These are phyloP conservation scores for Dactylellina cionopaga DNA, from an alignment of 2,329 filamentous ascomycete genomes.

Conservation along the genomic window DNA sequence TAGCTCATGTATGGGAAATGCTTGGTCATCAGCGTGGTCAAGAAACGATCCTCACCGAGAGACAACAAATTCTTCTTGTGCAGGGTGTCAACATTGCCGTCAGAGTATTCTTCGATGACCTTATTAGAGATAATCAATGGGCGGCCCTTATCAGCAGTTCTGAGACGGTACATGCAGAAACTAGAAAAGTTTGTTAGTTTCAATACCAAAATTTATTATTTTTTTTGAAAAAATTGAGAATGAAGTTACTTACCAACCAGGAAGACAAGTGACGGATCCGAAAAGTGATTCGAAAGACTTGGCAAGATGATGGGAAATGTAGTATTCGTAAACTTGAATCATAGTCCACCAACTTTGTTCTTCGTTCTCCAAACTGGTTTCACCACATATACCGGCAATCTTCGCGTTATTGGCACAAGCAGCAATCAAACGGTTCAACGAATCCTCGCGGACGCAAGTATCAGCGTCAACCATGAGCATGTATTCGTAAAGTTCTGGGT, in stretches of 20 bases:
- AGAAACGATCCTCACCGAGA: slow-evolving; percentile 94
- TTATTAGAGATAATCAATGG: slow-evolving; percentile 92
- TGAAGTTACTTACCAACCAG: slow-evolving; percentile 85
- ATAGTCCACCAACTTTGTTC: slow-evolving; percentile 98
- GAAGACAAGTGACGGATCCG: slow-evolving; percentile 97
- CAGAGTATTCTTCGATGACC: slow-evolving; percentile 86
- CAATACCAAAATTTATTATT: no score
- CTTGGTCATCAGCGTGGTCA: slow-evolving; percentile 98
- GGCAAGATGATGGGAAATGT: slow-evolving; percentile 94
- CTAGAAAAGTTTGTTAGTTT: slow-evolving; percentile 66
- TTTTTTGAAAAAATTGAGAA: slow-evolving; percentile 1
- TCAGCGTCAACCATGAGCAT: slow-evolving; percentile 97
- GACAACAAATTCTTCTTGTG: slow-evolving; percentile 94
- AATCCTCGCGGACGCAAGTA: slow-evolving; percentile 91
- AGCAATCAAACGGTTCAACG: slow-evolving; percentile 89
- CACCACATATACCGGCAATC: slow-evolving; percentile 96
- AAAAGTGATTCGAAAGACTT: slow-evolving; percentile 99
- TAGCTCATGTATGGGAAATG: slow-evolving; percentile 95
- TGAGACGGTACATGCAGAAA: slow-evolving; percentile 98
- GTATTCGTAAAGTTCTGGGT: slow-evolving; percentile 97
- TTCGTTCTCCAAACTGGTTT: slow-evolving; percentile 95
- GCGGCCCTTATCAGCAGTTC: slow-evolving; percentile 91
- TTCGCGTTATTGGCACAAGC: slow-evolving; percentile 93
- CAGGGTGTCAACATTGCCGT: slow-evolving; percentile 89
- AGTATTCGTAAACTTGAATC: slow-evolving; percentile 99